A percentile compares a stretch with the other conserved stretches of the same genome.
phyloP scores from a whole-genome alignment of 371 early-diverging fungal genomes.

The Mucor indicus region DNA sequence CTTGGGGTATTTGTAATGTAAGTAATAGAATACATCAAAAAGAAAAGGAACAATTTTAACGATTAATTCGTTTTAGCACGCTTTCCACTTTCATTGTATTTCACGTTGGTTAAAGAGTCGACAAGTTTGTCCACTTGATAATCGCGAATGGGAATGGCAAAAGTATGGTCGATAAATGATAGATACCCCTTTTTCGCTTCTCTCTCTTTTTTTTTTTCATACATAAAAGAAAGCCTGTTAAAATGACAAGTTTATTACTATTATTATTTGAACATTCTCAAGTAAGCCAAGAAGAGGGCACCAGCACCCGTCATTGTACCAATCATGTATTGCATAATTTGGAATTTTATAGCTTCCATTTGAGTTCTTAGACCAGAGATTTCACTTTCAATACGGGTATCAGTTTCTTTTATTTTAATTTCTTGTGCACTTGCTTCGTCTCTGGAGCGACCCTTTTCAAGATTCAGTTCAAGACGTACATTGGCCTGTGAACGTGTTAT shows the following conservation, averaged over 20 bases:
- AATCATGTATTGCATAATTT: slow-evolving; percentile 83
- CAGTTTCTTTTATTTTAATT: slow-evolving; percentile 84
- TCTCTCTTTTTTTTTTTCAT: not conserved
- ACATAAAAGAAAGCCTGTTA: not conserved
- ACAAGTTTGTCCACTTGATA: slow-evolving; percentile 99
- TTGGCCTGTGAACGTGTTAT: slow-evolving; percentile 85
- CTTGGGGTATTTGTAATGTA: slow-evolving; percentile 99
- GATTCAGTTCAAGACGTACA: slow-evolving; percentile 82
- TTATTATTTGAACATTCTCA: slow-evolving; percentile 52
- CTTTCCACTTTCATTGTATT: slow-evolving; percentile 99
- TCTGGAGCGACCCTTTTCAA: slow-evolving; percentile 88
- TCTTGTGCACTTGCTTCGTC: slow-evolving; percentile 85
- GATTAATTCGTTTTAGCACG: slow-evolving; percentile 64
- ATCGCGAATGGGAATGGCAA: slow-evolving; percentile 98
- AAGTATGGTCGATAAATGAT: slow-evolving; percentile 62
- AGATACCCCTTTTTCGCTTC: not conserved
- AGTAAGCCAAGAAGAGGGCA: slow-evolving; percentile 69
- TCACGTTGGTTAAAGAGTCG: slow-evolving; percentile 98
- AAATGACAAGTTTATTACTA: too few species aligned
- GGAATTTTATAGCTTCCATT: slow-evolving; percentile 90
- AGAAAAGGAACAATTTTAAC: not conserved
- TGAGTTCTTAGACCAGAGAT: slow-evolving; percentile 83
- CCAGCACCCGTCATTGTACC: slow-evolving; percentile 84
- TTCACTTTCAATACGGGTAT: slow-evolving; percentile 88
- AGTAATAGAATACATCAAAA: too few species aligned